Conservation (phyloP, 2,329 filamentous ascomycete species). For the Cladosporium sp. region DNA sequence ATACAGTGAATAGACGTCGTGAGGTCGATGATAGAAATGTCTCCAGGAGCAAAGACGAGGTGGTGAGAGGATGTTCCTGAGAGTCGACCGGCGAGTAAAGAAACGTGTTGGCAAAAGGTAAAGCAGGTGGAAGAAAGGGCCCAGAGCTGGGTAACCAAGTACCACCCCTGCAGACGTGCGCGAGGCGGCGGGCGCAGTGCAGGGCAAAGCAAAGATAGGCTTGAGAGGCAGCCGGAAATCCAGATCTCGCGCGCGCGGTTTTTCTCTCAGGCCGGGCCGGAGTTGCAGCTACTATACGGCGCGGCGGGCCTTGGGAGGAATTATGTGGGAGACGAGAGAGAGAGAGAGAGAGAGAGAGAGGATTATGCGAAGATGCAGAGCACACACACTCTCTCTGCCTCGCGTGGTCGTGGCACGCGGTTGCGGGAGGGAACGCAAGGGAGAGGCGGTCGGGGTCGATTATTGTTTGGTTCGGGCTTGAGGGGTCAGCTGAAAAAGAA, state of each 20-base stretch:
- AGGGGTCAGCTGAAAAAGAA: background rate
- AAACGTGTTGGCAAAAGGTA: no score
- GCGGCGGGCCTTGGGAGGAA: no score
- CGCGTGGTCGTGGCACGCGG: background rate
- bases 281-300: background rate
- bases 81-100: background rate
- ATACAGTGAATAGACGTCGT: background rate
- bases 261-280: slow-evolving; percentile 7
- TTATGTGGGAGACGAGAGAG: no score
- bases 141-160: background rate
- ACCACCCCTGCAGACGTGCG: slow-evolving; percentile 5
- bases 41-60: no score
- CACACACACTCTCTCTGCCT: background rate
- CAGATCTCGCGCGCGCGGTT: slow-evolving; percentile 10
- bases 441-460: no score
- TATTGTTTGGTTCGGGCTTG: no score
- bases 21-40: no score
- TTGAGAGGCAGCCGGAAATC: slow-evolving; percentile 4
- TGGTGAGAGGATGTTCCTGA: no score
- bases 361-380: background rate
- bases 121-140: background rate
- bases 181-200: background rate
- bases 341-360: no score
- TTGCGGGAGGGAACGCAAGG: no score
- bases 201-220: background rate